phyloP scores from a whole-genome alignment of 1,139 yeast genomes.

The Taphrina communis region DNA sequence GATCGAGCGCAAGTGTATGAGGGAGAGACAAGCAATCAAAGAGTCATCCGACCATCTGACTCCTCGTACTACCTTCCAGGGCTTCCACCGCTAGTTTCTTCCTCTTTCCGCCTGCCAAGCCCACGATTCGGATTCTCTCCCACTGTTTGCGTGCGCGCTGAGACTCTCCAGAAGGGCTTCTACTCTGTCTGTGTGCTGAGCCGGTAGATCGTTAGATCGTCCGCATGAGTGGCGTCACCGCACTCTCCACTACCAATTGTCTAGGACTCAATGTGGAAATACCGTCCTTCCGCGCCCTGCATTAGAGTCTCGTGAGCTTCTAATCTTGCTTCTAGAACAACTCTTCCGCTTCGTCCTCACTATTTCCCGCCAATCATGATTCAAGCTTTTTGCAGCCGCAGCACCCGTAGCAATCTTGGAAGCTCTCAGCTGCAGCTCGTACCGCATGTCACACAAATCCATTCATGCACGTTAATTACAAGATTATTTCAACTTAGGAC shows the following conservation, averaged over 20 bases:
- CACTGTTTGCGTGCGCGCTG: too few relatives aligned
- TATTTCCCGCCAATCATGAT: background rate
- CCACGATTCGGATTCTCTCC: too few relatives aligned
- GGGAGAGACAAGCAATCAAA: too few relatives aligned
- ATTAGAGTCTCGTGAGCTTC: background rate
- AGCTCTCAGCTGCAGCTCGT: background rate
- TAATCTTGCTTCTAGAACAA: background rate
- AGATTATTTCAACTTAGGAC: too few relatives aligned
- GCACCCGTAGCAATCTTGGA: too few relatives aligned
- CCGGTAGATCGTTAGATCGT: constrained; percentile 1
- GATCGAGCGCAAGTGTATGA: background rate
- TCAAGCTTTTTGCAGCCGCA: background rate
- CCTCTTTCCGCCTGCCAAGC: too few relatives aligned
- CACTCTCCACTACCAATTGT: background rate
- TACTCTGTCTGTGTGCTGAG: background rate
- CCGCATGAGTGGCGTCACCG: constrained; percentile 2
- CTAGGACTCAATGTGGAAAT: background rate
- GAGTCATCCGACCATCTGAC: too few relatives aligned
- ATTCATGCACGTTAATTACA: background rate
- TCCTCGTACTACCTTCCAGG: too few relatives aligned
- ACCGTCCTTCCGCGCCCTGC: constrained; percentile 10
- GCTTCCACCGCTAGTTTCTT: too few relatives aligned
- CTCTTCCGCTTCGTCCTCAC: background rate
- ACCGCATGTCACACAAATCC: background rate
- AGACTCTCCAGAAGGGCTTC: background rate